Percentiles rank a stretch among this genome's conserved stretches.
Evolutionary conservation across 306 rosid genomes (phyloP).

Genomic region (Medicago lupulina): DNA sequence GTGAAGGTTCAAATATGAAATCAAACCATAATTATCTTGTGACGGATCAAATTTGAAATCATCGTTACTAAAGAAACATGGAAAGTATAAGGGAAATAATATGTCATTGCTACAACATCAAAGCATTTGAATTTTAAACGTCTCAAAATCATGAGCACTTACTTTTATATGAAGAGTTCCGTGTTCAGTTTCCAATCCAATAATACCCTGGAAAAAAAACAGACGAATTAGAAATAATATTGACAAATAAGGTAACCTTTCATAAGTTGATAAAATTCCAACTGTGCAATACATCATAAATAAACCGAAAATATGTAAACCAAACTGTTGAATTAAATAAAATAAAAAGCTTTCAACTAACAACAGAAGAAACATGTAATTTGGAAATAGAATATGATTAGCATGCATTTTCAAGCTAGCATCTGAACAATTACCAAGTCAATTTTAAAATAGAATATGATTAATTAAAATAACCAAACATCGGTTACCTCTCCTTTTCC

Average conservation of each 20-base stretch:
- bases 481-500: constrained; percentile 85
- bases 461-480: neutral
- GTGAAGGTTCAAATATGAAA: no score
- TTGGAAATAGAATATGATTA: no score
- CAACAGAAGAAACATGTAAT: neutral
- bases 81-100: neutral
- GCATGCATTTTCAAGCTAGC: constrained; percentile 25
- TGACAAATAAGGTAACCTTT: constrained; percentile 31
- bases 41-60: constrained; percentile 12
- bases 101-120: constrained; percentile 18
- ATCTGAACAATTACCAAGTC: constrained; percentile 25
- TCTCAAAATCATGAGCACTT: constrained; percentile 41
- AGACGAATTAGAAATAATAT: constrained; percentile 8
- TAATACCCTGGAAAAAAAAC: constrained; percentile 67
- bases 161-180: constrained; percentile 90
- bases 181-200: constrained; percentile 72
- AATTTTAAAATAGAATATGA: constrained; percentile 14
- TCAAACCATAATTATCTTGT: neutral
- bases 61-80: neutral
- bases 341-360: neutral
- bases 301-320: constrained; percentile 5
- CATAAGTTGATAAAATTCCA: constrained; percentile 21
- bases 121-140: constrained; percentile 35
- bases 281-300: constrained; percentile 23
- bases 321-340: neutral